Percentiles rank a stretch among this genome's conserved stretches.
These are phyloP conservation scores for Aspergillus spinulosporus DNA, from an alignment of 2,329 filamentous ascomycete genomes.

Conservation along the genomic window DNA sequence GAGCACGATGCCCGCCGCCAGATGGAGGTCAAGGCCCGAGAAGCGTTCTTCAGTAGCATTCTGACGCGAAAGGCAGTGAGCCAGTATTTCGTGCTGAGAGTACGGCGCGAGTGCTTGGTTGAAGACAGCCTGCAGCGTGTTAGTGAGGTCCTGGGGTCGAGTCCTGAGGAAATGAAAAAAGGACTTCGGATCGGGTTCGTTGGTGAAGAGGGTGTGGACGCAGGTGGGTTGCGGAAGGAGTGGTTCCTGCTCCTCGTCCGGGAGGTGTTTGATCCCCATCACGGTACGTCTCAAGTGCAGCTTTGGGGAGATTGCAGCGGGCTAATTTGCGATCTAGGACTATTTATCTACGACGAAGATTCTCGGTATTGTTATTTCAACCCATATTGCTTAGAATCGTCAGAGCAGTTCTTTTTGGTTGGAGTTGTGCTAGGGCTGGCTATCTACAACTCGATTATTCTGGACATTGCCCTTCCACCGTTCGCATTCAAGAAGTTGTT, in stretches of 20 bases:
- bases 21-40: constrained; percentile 83
- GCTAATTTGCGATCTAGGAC: constrained; percentile 54
- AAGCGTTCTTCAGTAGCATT: constrained; percentile 89
- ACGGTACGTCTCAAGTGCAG: constrained; percentile 60
- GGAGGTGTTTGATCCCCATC: constrained; percentile 87
- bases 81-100: constrained; percentile 73
- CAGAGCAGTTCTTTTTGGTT: constrained; percentile 87
- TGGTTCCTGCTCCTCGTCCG: constrained; percentile 88
- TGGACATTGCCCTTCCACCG: constrained; percentile 83
- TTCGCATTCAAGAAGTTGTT: constrained; percentile 88
- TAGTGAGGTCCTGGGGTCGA: constrained; percentile 77
- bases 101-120: constrained; percentile 81
- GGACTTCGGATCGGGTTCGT: constrained; percentile 80
- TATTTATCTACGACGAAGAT: constrained; percentile 90
- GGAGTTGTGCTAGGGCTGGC: constrained; percentile 84
- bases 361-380: constrained; percentile 93
- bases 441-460: constrained; percentile 92
- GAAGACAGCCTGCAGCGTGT: constrained; percentile 85
- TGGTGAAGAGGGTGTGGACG: constrained; percentile 89
- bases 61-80: constrained; percentile 71
- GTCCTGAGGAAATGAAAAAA: constrained; percentile 86
- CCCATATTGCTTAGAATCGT: constrained; percentile 82
- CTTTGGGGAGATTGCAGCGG: no score
- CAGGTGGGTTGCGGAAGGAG: constrained; percentile 85
- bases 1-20: constrained; percentile 85